Conservation (phyloP, 352 stramenopile species). For the Phytophthora meadii region DNA sequence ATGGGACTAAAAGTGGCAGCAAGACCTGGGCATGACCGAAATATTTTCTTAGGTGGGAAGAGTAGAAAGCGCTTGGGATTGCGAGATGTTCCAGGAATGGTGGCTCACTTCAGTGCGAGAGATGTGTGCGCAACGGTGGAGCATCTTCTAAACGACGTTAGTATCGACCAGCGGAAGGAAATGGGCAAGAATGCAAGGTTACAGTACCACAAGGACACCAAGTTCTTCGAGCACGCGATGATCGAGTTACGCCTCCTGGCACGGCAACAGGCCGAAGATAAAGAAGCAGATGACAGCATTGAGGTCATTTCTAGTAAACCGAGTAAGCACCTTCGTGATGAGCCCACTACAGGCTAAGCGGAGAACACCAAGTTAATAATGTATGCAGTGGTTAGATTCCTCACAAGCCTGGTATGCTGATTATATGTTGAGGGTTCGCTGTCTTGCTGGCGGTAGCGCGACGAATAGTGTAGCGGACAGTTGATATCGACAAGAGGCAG, state of each 20-base stretch:
- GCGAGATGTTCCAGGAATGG: slow-evolving; percentile 41
- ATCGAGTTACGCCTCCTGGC: slow-evolving; percentile 38
- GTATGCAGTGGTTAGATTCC: slow-evolving; percentile 5
- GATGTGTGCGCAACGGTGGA: slow-evolving; percentile 56
- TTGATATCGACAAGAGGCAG: too few relatives aligned
- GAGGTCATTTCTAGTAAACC: slow-evolving; percentile 17
- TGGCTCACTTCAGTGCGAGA: slow-evolving; percentile 40
- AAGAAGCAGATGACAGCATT: slow-evolving; percentile 2
- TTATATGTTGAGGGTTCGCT: too few relatives aligned
- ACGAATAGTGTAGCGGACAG: too few relatives aligned
- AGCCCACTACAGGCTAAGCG: slow-evolving; percentile 8
- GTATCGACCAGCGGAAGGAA: slow-evolving; percentile 33
- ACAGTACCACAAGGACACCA: slow-evolving; percentile 65
- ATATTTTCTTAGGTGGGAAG: slow-evolving; percentile 55
- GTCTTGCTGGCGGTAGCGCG: too few relatives aligned
- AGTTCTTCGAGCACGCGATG: slow-evolving; percentile 63
- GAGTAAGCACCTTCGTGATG: slow-evolving; percentile 15
- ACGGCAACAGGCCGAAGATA: slow-evolving; percentile 16
- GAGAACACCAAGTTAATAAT: too few relatives aligned
- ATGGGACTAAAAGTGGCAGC: slow-evolving; percentile 40
- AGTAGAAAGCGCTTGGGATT: slow-evolving; percentile 39
- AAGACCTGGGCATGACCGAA: slow-evolving; percentile 24
- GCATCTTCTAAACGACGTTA: slow-evolving; percentile 41
- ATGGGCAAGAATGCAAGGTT: slow-evolving; percentile 43
- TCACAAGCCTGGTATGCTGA: too few relatives aligned